These are phyloP conservation scores for Tylopilus rubrobrunneus DNA, from an alignment of 768 basidiomycete species.

Conservation along the genomic window DNA sequence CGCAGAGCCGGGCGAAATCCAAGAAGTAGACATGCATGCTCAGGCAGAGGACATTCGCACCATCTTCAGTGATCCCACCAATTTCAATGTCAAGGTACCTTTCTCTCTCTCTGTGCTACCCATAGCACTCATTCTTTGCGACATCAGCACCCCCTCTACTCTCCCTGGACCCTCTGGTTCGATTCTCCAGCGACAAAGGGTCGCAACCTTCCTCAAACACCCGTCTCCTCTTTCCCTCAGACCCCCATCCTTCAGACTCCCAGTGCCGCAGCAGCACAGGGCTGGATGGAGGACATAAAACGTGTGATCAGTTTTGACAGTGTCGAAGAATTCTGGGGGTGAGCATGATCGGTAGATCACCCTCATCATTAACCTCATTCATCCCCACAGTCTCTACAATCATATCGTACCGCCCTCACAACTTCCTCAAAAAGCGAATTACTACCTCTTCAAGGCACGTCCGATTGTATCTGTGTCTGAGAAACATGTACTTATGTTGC, in stretches of 20 bases:
- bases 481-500: conserved; percentile 4
- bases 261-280: conserved; percentile 66
- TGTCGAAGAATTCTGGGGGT: conserved; percentile 99
- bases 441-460: conserved; percentile 95
- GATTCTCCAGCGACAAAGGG: conserved; percentile 92
- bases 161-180: conserved; percentile 97
- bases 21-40: conserved; percentile 80
- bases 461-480: background rate
- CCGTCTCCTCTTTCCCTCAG: conserved; percentile 71
- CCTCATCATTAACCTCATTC: conserved; percentile 8
- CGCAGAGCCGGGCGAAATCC: conserved; percentile 78
- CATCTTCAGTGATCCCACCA: conserved; percentile 87
- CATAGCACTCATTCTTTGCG: conserved; percentile 1
- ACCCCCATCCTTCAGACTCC: conserved; percentile 74
- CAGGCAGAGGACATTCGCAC: conserved; percentile 84
- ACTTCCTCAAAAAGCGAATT: conserved; percentile 95
- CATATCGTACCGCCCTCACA: conserved; percentile 95
- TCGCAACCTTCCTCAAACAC: conserved; percentile 83
- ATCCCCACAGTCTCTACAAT: conserved; percentile 73
- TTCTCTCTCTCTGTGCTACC: background rate
- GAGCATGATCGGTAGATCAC: conserved; percentile 27
- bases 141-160: conserved; percentile 84
- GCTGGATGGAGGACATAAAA: conserved; percentile 99
- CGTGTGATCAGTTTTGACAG: conserved; percentile 94
- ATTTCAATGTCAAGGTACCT: conserved; percentile 93